phyloP scores from a whole-genome alignment of 2,329 filamentous ascomycete genomes.

The Westerdykella ornata region DNA sequence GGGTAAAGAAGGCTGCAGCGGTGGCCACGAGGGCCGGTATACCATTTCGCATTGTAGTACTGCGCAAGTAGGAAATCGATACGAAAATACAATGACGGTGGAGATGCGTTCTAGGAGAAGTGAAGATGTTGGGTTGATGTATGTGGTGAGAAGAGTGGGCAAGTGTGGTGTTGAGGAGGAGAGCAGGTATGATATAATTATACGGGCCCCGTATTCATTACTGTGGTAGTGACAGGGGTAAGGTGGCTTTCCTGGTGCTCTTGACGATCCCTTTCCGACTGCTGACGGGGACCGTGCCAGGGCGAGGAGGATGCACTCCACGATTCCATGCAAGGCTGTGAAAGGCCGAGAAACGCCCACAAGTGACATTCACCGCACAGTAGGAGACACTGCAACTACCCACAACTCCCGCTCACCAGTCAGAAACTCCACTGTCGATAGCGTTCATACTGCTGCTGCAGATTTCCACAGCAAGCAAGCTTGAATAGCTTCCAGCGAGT shows the following conservation, averaged over 20 bases:
- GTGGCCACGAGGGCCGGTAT: constrained; percentile 26
- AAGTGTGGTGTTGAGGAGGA: neutral
- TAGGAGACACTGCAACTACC: constrained; percentile 10
- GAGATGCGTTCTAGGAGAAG: constrained; percentile 5
- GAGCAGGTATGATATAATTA: neutral
- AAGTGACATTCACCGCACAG: too few species aligned
- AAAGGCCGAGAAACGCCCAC: too few species aligned
- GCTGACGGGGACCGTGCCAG: too few species aligned
- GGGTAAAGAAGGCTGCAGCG: constrained; percentile 32
- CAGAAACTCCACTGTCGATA: too few species aligned
- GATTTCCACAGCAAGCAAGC: neutral
- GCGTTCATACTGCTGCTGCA: too few species aligned
- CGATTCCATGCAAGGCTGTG: too few species aligned
- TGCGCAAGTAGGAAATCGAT: constrained; percentile 2
- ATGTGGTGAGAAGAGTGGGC: constrained; percentile 7
- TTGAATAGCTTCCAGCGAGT: neutral
- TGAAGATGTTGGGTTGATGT: neutral
- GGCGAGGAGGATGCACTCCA: too few species aligned
- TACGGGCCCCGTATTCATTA: neutral
- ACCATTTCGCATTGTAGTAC: constrained; percentile 25
- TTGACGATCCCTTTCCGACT: too few species aligned
- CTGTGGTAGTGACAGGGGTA: too few species aligned
- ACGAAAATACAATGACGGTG: constrained; percentile 3
- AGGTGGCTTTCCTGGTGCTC: too few species aligned
- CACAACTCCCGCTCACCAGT: neutral